These are phyloP conservation scores for Rheum nobile DNA, from an alignment of 148 eudicot genomes.

Conservation along the genomic window DNA sequence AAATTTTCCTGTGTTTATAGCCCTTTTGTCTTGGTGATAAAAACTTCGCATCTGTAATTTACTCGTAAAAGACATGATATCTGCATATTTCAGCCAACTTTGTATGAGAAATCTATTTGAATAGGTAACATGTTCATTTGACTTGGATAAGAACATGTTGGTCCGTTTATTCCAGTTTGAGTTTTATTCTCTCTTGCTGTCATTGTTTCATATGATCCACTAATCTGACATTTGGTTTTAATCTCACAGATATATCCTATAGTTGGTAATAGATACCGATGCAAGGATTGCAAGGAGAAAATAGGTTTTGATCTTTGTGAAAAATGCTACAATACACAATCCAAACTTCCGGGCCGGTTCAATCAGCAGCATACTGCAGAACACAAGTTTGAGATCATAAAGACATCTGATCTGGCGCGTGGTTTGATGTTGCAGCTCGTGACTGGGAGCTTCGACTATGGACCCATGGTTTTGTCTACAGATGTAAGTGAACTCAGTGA, in stretches of 20 bases:
- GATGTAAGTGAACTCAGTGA: slow-evolving; percentile 19
- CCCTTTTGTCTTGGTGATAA: background rate
- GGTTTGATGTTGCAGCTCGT: background rate
- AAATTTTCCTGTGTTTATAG: background rate
- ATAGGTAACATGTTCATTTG: background rate
- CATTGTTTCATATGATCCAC: background rate
- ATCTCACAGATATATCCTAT: slow-evolving; percentile 56
- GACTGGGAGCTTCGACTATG: background rate
- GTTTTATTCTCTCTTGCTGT: background rate
- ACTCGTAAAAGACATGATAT: background rate
- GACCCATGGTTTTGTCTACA: background rate
- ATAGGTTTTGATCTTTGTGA: slow-evolving; percentile 78
- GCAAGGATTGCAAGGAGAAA: slow-evolving; percentile 51
- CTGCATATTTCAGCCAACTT: too few relatives aligned
- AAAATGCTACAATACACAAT: slow-evolving; percentile 48
- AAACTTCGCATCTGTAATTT: background rate
- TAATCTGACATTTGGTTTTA: background rate
- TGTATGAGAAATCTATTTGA: background rate
- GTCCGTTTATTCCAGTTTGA: background rate
- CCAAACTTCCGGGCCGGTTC: slow-evolving; percentile 71
- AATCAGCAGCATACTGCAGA: slow-evolving; percentile 71
- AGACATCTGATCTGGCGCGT: slow-evolving; percentile 16
- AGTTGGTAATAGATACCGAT: slow-evolving; percentile 58
- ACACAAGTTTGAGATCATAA: slow-evolving; percentile 37
- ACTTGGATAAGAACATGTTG: background rate